Evolutionary conservation across 129 eudicot species (phyloP).

Genomic region (Escallonia rubra): DNA sequence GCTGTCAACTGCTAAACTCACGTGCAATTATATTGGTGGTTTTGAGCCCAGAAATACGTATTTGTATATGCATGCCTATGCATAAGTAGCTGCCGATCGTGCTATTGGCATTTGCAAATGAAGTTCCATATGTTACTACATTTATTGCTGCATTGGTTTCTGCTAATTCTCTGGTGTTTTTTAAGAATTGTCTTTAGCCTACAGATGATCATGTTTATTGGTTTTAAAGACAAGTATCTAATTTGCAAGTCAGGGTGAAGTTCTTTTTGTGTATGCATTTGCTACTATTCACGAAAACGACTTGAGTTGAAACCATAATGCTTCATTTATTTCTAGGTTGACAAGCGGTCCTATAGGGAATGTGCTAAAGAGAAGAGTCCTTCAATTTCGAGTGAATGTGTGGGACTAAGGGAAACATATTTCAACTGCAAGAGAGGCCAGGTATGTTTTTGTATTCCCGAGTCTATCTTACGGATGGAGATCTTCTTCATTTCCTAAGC

Average conservation of each 20-base stretch:
- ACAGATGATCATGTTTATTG: not conserved
- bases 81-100: no score
- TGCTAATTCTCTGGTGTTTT: no score
- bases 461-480: not conserved
- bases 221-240: not conserved
- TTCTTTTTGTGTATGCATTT: not conserved
- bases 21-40: no score
- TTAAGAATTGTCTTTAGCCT: not conserved
- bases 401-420: constrained; percentile 86
- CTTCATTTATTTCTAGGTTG: constrained; percentile 45
- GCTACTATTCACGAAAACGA: not conserved
- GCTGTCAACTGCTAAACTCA: no score
- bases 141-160: not conserved
- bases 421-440: constrained; percentile 99
- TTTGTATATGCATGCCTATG: no score
- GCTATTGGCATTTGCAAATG: no score
- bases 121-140: no score
- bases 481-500: not conserved
- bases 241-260: not conserved
- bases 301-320: not conserved
- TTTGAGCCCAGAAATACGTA: no score
- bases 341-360: constrained; percentile 67
- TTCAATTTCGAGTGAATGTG: constrained; percentile 73
- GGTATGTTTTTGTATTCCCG: constrained; percentile 26
- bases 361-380: constrained; percentile 86